Percentiles rank a stretch among this genome's conserved stretches.
These are phyloP conservation scores for Aspergillus flavus DNA, from an alignment of 2,329 filamentous ascomycete species.

Conservation along the genomic window DNA sequence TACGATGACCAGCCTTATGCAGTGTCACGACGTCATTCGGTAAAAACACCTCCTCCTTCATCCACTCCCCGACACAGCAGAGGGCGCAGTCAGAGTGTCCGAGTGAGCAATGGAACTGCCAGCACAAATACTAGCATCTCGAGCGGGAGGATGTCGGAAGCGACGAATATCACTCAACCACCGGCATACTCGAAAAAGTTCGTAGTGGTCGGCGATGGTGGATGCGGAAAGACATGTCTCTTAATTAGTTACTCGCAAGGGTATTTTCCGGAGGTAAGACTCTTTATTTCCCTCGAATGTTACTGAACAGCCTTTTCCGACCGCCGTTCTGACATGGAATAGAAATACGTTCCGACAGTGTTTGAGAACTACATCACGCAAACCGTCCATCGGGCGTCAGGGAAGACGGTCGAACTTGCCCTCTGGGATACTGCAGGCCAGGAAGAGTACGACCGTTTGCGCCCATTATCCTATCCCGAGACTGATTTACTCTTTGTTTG, in stretches of 20 bases:
- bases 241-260: slow-evolving; percentile 98
- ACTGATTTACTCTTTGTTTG: slow-evolving; percentile 98
- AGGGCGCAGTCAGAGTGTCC: slow-evolving; percentile 57
- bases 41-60: slow-evolving; percentile 41
- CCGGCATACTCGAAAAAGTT: slow-evolving; percentile 98
- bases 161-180: slow-evolving; percentile 84
- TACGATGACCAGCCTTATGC: slow-evolving; percentile 53
- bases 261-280: slow-evolving; percentile 91
- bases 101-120: slow-evolving; percentile 86
- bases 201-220: slow-evolving; percentile 95
- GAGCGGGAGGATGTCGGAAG: slow-evolving; percentile 72
- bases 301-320: not conserved
- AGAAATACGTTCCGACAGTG: slow-evolving; percentile 99
- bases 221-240: slow-evolving; percentile 97
- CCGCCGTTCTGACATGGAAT: slow-evolving; percentile 14
- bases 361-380: slow-evolving; percentile 99
- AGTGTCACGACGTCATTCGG: slow-evolving; percentile 61
- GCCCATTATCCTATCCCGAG: slow-evolving; percentile 95
- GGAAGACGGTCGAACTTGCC: slow-evolving; percentile 94
- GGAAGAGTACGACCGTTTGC: slow-evolving; percentile 95
- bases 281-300: not conserved
- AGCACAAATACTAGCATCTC: slow-evolving; percentile 80
- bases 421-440: slow-evolving; percentile 98
- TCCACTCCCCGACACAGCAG: slow-evolving; percentile 49
- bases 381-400: slow-evolving; percentile 80